These are phyloP conservation scores for Globisporangium nodosum DNA, from an alignment of 352 stramenopile species.

Conservation along the genomic window DNA sequence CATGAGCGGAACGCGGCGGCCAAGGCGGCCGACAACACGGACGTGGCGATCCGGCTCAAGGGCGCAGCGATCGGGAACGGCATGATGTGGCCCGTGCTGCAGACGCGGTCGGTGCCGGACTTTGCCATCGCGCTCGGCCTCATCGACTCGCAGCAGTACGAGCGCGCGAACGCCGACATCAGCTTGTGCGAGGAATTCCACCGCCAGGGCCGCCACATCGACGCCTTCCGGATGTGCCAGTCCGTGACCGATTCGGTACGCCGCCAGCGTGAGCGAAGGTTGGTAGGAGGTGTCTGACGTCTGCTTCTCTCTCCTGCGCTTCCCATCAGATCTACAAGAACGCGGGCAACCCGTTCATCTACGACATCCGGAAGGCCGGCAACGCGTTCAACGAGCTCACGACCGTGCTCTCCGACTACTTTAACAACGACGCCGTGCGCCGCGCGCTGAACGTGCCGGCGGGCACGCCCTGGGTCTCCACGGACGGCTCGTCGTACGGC, in stretches of 20 bases:
- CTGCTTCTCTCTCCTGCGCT: background rate
- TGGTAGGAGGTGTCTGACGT: background rate
- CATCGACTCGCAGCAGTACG: constrained; percentile 82
- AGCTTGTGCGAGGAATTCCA: constrained; percentile 73
- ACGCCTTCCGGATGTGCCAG: constrained; percentile 69
- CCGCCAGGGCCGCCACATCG: constrained; percentile 61
- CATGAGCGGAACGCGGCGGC: constrained; percentile 70
- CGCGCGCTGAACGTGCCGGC: constrained; percentile 81
- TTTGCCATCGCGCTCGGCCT: constrained; percentile 75
- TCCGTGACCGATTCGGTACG: constrained; percentile 47
- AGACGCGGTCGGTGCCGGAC: constrained; percentile 75
- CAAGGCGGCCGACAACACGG: constrained; percentile 12
- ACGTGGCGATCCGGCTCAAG: constrained; percentile 65
- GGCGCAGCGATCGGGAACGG: constrained; percentile 91
- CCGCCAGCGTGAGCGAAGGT: background rate
- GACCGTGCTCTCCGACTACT: constrained; percentile 59
- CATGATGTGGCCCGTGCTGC: constrained; percentile 77
- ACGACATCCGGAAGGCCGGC: constrained; percentile 65
- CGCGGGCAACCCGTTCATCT: constrained; percentile 79
- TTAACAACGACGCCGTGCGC: constrained; percentile 75
- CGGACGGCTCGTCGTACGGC: constrained; percentile 55
- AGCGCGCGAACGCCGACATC: constrained; percentile 66
- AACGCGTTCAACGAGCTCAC: constrained; percentile 60
- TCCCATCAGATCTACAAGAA: constrained; percentile 52
- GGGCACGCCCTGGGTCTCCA: constrained; percentile 58